These are phyloP conservation scores for Claviceps sp. DNA, from an alignment of 2,329 filamentous ascomycete genomes.

Conservation along the genomic window DNA sequence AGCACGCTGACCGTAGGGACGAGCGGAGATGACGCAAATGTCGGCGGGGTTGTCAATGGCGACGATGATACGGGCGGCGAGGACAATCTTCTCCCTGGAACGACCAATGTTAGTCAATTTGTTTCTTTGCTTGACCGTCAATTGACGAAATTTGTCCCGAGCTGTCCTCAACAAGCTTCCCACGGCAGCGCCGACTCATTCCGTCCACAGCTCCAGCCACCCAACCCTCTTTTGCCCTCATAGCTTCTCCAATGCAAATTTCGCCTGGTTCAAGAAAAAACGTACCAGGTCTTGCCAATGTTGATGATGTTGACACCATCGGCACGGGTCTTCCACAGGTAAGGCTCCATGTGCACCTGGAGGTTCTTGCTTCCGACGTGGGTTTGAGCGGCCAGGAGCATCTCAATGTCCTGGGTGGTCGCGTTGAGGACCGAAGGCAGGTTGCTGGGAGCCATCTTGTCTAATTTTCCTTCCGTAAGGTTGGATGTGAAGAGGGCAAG, in stretches of 20 bases:
- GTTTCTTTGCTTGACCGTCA: neutral
- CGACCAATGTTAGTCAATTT: slow-evolving; percentile 5
- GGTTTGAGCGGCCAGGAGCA: slow-evolving; percentile 91
- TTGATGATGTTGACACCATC: slow-evolving; percentile 99
- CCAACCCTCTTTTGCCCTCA: no score
- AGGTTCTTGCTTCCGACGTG: slow-evolving; percentile 99
- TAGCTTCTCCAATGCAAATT: no score
- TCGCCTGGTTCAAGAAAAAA: slow-evolving; percentile 6
- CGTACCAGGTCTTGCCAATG: slow-evolving; percentile 99
- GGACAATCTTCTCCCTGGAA: slow-evolving; percentile 94
- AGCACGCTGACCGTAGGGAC: slow-evolving; percentile 98
- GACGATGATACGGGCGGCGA: slow-evolving; percentile 96
- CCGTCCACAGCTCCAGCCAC: neutral
- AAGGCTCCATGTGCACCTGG: slow-evolving; percentile 98
- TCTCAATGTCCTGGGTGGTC: slow-evolving; percentile 97
- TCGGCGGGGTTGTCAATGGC: slow-evolving; percentile 99
- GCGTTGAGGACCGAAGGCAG: slow-evolving; percentile 93
- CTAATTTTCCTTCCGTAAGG: slow-evolving; percentile 25
- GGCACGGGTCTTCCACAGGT: slow-evolving; percentile 98
- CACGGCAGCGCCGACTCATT: neutral
- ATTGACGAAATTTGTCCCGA: no score
- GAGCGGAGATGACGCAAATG: slow-evolving; percentile 97
- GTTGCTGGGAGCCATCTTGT: slow-evolving; percentile 91
- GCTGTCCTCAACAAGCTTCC: neutral
- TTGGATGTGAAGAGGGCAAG: slow-evolving; percentile 15